Evolutionary conservation across 1,284 basidiomycete genomes (phyloP), one percentile per base, ranked within the genome.

Genomic region (Earliella scabrosa): DNA sequence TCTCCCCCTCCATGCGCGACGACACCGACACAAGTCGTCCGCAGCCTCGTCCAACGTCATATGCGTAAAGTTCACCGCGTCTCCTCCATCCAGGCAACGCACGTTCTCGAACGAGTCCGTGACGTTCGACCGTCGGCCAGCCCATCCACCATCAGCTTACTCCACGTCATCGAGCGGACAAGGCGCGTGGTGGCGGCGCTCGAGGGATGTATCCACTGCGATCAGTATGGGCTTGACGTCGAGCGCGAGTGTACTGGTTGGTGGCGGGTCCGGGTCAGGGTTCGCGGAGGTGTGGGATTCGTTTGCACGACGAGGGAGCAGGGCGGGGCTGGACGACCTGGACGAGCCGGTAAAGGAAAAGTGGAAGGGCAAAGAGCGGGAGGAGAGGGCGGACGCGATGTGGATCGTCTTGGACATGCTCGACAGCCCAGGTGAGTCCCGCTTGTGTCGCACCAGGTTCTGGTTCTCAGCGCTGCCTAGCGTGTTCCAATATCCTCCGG

Each of bases 321-420:
- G 52, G n/a, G 35, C 56, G 31, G 61, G 60, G 8, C 11, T 55
- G 18, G 48, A 60, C 10, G 58, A 63, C 6, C 39, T 48, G 18
- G 39, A 60, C 6, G 26, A 53, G 13, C 7, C 26, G n/a, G 20
- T 1, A 9, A 50, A 23, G 18, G 48, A 50, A 44, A 56, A 47
- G 39, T 38, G 32, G 1, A 54, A 58, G 48, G 18, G 27, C 9
- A 54, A 29, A 45, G 58, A 51, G 54, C 63, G 23, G 50, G 54
- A 50, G 14, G 59, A 62, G 34, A 52, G 50, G n/a, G 67, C 64
- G 14, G 64, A 68, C 27, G 72, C 77, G 0, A 79, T 83, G 45
- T 86, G 82, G 82, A 73, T 88, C 29, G 74, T 86, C 2, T 65
- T 88, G 24, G 85, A 88, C 63, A 73, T 87, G 74, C 75, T 79